phyloP scores from a whole-genome alignment of 2,329 filamentous ascomycete species.

The Westerdykella aurantiaca region DNA sequence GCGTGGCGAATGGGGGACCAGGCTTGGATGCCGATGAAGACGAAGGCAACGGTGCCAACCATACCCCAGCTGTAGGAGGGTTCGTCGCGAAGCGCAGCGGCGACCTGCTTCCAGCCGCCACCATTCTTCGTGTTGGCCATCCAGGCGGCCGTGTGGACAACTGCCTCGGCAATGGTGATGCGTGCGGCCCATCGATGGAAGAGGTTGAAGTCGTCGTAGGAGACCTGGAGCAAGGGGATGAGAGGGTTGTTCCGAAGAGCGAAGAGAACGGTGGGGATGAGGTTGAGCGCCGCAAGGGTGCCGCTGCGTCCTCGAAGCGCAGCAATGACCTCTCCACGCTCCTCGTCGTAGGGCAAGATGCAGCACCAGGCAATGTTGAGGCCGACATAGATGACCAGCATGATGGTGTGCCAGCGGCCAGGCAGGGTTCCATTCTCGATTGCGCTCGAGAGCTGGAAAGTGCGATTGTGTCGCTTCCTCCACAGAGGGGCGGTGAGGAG shows the following conservation, averaged over 20 bases:
- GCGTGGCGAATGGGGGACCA: constrained; percentile 80
- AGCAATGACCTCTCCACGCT: constrained; percentile 56
- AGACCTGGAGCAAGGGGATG: constrained; percentile 74
- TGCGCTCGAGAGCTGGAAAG: constrained; percentile 62
- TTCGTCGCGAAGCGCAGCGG: constrained; percentile 50
- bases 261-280: constrained; percentile 84
- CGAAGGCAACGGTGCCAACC: constrained; percentile 55
- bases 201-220: constrained; percentile 95
- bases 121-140: constrained; percentile 58
- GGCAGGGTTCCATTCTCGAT: constrained; percentile 72
- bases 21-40: constrained; percentile 62
- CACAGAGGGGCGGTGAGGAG: constrained; percentile 66
- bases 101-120: constrained; percentile 56
- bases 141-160: constrained; percentile 70
- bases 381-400: constrained; percentile 62
- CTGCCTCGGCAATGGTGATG: constrained; percentile 62
- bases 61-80: constrained; percentile 62
- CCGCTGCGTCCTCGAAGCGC: constrained; percentile 83
- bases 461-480: constrained; percentile 69
- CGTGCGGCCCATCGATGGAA: constrained; percentile 79
- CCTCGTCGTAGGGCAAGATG: constrained; percentile 54
- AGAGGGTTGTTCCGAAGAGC: constrained; percentile 91
- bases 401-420: constrained; percentile 67
- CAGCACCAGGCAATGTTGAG: constrained; percentile 75
- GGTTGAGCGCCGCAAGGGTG: constrained; percentile 77